These are phyloP conservation scores for Beauveria asiatica DNA, from an alignment of 2,329 filamentous ascomycete species.

Conservation along the genomic window DNA sequence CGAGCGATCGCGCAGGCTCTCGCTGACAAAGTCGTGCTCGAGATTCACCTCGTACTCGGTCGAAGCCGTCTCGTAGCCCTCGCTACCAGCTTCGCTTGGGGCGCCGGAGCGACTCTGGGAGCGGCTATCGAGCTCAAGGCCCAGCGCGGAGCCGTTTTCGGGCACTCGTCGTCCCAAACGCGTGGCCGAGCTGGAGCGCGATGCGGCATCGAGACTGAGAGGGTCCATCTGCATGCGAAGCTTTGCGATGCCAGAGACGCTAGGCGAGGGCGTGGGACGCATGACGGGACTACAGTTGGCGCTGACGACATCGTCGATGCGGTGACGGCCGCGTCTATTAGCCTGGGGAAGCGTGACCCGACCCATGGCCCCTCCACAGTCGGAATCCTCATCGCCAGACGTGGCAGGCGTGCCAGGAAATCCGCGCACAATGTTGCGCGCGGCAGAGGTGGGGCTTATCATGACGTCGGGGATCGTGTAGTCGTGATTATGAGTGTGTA, in stretches of 20 bases:
- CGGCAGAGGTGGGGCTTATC: slow-evolving; percentile 39
- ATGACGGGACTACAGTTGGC: slow-evolving; percentile 55
- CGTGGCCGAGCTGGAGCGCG: slow-evolving; percentile 48
- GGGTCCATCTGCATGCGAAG: slow-evolving; percentile 75
- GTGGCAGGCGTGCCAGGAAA: slow-evolving; percentile 45
- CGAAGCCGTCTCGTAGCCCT: slow-evolving; percentile 56
- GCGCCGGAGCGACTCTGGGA: slow-evolving; percentile 48
- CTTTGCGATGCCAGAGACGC: slow-evolving; percentile 67
- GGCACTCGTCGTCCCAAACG: slow-evolving; percentile 37
- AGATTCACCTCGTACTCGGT: slow-evolving; percentile 81
- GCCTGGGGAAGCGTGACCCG: slow-evolving; percentile 30
- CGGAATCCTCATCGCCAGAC: slow-evolving; percentile 51
- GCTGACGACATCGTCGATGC: slow-evolving; percentile 50
- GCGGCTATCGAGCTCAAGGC: slow-evolving; percentile 47
- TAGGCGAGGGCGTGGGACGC: slow-evolving; percentile 43
- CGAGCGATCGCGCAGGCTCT: slow-evolving; percentile 40
- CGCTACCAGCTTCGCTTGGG: slow-evolving; percentile 43
- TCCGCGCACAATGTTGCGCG: slow-evolving; percentile 47
- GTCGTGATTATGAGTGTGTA: background rate
- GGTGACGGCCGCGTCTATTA: slow-evolving; percentile 31
- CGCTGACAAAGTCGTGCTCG: slow-evolving; percentile 76
- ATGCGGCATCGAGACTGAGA: slow-evolving; percentile 54
- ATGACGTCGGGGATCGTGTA: slow-evolving; percentile 22
- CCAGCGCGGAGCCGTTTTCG: slow-evolving; percentile 27
- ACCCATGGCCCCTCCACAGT: slow-evolving; percentile 27